Conservation (phyloP, 176 grass and related monocot genomes). For the Tillandsia fasciculata region DNA sequence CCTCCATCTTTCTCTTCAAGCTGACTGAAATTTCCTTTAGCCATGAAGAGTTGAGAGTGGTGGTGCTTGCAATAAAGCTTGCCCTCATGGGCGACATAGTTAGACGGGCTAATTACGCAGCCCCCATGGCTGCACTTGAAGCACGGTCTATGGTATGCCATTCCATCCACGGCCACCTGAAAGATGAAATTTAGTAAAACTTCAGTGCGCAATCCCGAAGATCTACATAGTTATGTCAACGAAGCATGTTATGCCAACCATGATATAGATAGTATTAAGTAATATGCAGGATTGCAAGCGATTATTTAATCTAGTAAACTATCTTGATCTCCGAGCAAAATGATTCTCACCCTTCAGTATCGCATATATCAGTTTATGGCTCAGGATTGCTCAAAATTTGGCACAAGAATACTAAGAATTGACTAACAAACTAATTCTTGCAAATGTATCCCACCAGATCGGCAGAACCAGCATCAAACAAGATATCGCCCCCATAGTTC, state of each 20-base stretch:
- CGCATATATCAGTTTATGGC: too few relatives aligned
- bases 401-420: too few relatives aligned
- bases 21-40: constrained; percentile 82
- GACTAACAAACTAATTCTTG: too few relatives aligned
- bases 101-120: constrained; percentile 68
- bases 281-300: too few relatives aligned
- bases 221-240: neutral
- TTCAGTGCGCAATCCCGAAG: neutral
- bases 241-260: neutral
- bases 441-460: neutral
- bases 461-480: neutral
- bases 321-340: too few relatives aligned
- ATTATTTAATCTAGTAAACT: too few relatives aligned
- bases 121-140: constrained; percentile 89
- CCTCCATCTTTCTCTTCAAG: constrained; percentile 51
- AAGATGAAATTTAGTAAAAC: constrained; percentile 7
- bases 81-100: constrained; percentile 69
- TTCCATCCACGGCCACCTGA: constrained; percentile 73
- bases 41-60: constrained; percentile 86
- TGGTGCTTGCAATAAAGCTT: constrained; percentile 94
- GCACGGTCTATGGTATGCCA: constrained; percentile 80
- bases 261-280: neutral
- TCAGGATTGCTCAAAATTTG: too few relatives aligned
- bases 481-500: too few relatives aligned
- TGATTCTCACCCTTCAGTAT: too few relatives aligned